Base-by-base conservation (phyloP, 148 eudicot species). In the Diospyros lotus region DNA sequence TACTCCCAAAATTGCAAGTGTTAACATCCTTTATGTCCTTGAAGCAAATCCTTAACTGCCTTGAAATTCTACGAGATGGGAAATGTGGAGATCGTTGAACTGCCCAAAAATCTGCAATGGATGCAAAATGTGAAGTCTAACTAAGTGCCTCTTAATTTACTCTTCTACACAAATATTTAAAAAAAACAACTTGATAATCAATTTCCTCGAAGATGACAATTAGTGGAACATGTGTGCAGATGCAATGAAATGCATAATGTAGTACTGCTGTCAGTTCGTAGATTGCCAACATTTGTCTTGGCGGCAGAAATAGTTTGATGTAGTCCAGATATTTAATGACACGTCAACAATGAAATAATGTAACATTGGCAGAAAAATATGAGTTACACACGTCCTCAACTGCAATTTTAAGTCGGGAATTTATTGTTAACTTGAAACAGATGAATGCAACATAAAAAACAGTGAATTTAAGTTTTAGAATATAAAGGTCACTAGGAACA, bases 91-190 rank as follows among this genome's bases (percentile, higher is more conserved):
- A 10, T 15, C 43, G 46, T 42, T 67, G 64, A 48, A 67, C 38
- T 28, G 71, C 18, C 72, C 77, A 65, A 41, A 42, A 50, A 58
- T 50, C 78, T 76, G 75, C 18, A 77, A 71, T 38, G 5, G 60
- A 61, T 10, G 11, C 50, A 61, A 62, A 62, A 41, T 18, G 6
- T 1, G 3, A 42, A n/a, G 40, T 9, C 52, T 42, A 63, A 69
- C 4, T 51, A 41, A 4, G 10, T 1, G 60, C 54, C 39, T n/a
- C 42, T 18, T 17, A 63, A 73, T 28, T 12, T 44, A 28, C 28
- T 28, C 43, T 1, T 60, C 58, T 13, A 54, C 64, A n/a, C 54
- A 11, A 51, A 13, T 3, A 73, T 73, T 6, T 48, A 6, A 5
- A 1, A 28, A 4, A 6, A 28, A 28, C 43, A 68, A 28, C 58